Evolutionary conservation across 305 asterid species (phyloP).

Genomic region (Solanum aculeatissimum): DNA sequence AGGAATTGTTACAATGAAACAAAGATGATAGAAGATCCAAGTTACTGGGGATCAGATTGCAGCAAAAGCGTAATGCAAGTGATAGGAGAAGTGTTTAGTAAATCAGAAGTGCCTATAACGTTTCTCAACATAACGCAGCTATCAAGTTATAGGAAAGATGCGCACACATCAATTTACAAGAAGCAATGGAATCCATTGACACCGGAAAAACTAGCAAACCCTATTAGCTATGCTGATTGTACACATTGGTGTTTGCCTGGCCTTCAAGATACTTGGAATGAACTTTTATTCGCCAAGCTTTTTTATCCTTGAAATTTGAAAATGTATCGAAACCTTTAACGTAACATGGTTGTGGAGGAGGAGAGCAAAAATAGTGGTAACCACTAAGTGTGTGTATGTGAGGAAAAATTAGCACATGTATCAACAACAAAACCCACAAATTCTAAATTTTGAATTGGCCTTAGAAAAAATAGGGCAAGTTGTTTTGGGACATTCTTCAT

Average conservation of each 20-base stretch:
- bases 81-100: constrained; percentile 17
- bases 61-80: constrained; percentile 30
- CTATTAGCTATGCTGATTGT: constrained; percentile 35
- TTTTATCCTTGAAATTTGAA: constrained; percentile 19
- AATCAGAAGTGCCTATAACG: constrained; percentile 23
- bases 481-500: no score
- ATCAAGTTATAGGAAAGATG: constrained; percentile 29
- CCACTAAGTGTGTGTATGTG: no score
- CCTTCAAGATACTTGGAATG: background rate
- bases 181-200: constrained; percentile 34
- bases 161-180: constrained; percentile 33
- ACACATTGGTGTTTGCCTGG: constrained; percentile 26
- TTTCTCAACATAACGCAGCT: constrained; percentile 34
- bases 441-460: no score
- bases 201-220: constrained; percentile 23
- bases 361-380: background rate
- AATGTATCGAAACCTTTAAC: background rate
- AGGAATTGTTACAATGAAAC: constrained; percentile 32
- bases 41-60: constrained; percentile 27
- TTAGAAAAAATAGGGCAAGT: no score
- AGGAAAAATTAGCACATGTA: background rate
- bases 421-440: background rate
- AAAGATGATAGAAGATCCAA: constrained; percentile 13
- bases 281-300: constrained; percentile 16
- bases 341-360: background rate